These are phyloP conservation scores for Pugionium dolabratum DNA, from an alignment of 345 rosid species.

Conservation along the genomic window DNA sequence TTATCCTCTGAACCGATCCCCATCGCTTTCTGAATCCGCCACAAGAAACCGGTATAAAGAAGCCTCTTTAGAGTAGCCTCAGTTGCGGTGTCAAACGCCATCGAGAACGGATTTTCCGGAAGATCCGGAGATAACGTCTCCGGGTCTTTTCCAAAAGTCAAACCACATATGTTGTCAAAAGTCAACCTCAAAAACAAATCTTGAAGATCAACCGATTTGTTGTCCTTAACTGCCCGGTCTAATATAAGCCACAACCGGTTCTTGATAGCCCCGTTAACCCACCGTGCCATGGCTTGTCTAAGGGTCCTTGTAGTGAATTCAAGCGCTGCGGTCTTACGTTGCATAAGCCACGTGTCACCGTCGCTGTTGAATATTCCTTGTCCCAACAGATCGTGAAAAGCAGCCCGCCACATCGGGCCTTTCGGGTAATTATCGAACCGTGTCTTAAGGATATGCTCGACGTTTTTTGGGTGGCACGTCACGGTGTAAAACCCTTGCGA, in stretches of 20 bases:
- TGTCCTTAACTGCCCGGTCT: constrained; percentile 52
- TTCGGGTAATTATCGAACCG: constrained; percentile 74
- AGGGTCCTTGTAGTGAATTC: constrained; percentile 88
- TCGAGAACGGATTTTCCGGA: constrained; percentile 73
- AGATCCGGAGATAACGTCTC: constrained; percentile 68
- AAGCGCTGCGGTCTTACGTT: constrained; percentile 47
- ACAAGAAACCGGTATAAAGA: constrained; percentile 68
- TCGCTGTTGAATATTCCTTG: constrained; percentile 91
- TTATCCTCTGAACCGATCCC: constrained; percentile 62
- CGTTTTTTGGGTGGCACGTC: constrained; percentile 86
- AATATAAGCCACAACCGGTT: constrained; percentile 76
- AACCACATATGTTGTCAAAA: constrained; percentile 86
- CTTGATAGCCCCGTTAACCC: constrained; percentile 87
- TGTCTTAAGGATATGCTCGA: constrained; percentile 77
- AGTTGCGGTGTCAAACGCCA: constrained; percentile 78
- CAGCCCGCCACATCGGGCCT: constrained; percentile 45
- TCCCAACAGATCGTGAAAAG: constrained; percentile 83
- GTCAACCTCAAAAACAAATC: constrained; percentile 81
- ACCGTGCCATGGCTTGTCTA: constrained; percentile 90
- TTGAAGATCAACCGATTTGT: constrained; percentile 63
- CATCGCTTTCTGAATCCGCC: constrained; percentile 64
- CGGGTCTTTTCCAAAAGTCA: constrained; percentile 89
- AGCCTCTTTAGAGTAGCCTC: constrained; percentile 81
- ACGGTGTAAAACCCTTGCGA: constrained; percentile 77
- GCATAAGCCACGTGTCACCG: constrained; percentile 79